Percentiles rank a stretch among this genome's conserved stretches.
Evolutionary conservation across 352 stramenopile species (phyloP).

Genomic region (Globisporangium irregulare): DNA sequence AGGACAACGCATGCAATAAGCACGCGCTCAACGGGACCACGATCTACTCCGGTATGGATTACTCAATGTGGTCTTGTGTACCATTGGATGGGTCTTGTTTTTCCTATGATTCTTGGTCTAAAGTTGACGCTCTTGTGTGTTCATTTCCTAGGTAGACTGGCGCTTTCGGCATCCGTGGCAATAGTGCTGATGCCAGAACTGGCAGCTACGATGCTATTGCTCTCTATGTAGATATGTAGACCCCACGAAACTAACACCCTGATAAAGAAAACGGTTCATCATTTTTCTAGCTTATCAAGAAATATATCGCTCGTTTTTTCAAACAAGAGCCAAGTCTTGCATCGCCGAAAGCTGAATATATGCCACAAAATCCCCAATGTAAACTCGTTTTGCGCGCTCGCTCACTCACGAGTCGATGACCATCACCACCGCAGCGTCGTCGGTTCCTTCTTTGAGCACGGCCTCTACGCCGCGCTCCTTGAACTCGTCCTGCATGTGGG

Average conservation of each 20-base stretch:
- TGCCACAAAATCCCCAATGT: neutral
- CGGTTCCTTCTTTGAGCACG: constrained; percentile 42
- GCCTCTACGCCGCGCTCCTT: constrained; percentile 30
- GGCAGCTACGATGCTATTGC: neutral
- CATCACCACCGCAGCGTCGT: constrained; percentile 29
- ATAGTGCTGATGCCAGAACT: neutral
- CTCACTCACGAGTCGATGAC: constrained; percentile 36
- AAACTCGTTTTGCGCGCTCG: neutral
- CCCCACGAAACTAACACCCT: neutral
- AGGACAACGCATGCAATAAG: constrained; percentile 46
- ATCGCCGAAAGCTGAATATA: neutral
- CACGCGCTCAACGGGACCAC: constrained; percentile 52
- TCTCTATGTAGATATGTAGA: neutral
- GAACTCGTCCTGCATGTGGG: constrained; percentile 61
- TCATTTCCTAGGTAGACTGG: neutral
- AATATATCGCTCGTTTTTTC: neutral
- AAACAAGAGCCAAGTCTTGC: neutral
- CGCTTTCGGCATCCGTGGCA: neutral
- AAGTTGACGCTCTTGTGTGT: neutral
- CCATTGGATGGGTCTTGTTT: neutral
- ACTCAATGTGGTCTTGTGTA: no score
- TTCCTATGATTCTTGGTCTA: neutral
- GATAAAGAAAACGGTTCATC: neutral
- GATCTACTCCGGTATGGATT: constrained; percentile 46
- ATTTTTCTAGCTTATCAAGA: neutral